Base-by-base conservation (phyloP, 495 filamentous ascomycete genomes). In the Penicillium paradoxum region DNA sequence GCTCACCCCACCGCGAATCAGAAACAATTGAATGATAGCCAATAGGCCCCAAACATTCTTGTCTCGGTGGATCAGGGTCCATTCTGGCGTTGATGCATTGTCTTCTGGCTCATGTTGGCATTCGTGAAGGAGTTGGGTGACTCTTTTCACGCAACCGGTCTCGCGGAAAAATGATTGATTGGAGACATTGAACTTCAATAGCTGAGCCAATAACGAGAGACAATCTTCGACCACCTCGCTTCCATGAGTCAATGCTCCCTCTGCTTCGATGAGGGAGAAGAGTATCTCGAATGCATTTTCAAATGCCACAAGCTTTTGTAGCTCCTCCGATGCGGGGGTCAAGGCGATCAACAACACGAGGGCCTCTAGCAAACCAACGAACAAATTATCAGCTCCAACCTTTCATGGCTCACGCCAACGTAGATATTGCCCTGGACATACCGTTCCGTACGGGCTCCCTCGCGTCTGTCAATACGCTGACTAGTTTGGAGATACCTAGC, bases 91-190 rank as follows among this genome's bases (percentile, higher is more conserved):
- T 39, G 85, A 81, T 36, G 83, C 82, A 19, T 83, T 79, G 7
- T 71, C 72, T 29, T 79, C 79, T 39, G 79, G 72, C 37, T 76
- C 76, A 55, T 73, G 65, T 49, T 85, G 79, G 54, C 83, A 80
- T 61, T 85, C 81, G 37, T 72, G 70, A 10, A 97, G 76, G 19
- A 97, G 73, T 21, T 77, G 80, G 18, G 84, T 81, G 41, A 96
- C 68, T 63, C 83, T 85, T 25, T 83, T 78, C 19, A 96, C 82
- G 60, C 85, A 92, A 0, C 90, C 91, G 32, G 87, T 92, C 66
- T 98, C 95, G 43, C 93, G 78, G 64, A 98, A 97, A 56, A 90
- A 86, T 30, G 89, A 91, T 68, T 97, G 95, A 64, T 97, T 98
- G 19, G 91, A 89, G 19, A 84, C 75, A 64, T 97, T 97, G 54